Conservation (phyloP, 1,284 basidiomycete species). For the Austroboletus novae-zelandiae region DNA sequence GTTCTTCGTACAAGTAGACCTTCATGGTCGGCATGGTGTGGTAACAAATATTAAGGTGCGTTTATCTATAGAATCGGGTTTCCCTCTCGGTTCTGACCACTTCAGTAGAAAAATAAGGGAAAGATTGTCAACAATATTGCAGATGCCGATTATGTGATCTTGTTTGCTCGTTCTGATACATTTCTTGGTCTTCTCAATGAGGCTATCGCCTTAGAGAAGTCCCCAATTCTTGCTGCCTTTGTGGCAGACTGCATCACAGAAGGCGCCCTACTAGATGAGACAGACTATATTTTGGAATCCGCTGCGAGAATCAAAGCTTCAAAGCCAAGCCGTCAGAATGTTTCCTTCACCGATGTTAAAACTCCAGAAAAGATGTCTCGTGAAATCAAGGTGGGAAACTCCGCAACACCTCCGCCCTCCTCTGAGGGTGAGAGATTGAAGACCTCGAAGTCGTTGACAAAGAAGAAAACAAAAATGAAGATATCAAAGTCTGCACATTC, state of each 20-base stretch:
- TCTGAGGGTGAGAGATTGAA: constrained; percentile 2
- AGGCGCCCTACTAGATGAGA: constrained; percentile 44
- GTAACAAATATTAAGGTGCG: constrained; percentile 56
- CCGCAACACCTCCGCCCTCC: constrained; percentile 2
- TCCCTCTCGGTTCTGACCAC: background rate
- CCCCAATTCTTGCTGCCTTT: constrained; percentile 50
- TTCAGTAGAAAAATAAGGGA: constrained; percentile 59
- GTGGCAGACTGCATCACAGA: constrained; percentile 52
- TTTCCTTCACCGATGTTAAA: constrained; percentile 14
- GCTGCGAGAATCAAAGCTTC: constrained; percentile 11
- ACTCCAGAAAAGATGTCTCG: constrained; percentile 1
- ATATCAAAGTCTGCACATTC: background rate
- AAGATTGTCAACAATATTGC: constrained; percentile 48
- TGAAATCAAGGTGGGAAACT: constrained; percentile 7
- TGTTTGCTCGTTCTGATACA: constrained; percentile 48
- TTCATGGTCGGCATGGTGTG: constrained; percentile 45
- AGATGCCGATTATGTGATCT: constrained; percentile 56
- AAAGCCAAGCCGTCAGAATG: constrained; percentile 23
- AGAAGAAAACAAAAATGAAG: constrained; percentile 8
- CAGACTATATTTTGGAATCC: constrained; percentile 32
- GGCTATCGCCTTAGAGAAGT: constrained; percentile 35
- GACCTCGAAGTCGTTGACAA: background rate
- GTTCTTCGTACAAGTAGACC: constrained; percentile 61
- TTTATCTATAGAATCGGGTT: background rate
- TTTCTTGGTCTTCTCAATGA: constrained; percentile 46